These are phyloP conservation scores for barrel medic (Medicago truncatula) DNA, from an alignment of 306 rosid genomes.

Conservation along the genomic window DNA sequence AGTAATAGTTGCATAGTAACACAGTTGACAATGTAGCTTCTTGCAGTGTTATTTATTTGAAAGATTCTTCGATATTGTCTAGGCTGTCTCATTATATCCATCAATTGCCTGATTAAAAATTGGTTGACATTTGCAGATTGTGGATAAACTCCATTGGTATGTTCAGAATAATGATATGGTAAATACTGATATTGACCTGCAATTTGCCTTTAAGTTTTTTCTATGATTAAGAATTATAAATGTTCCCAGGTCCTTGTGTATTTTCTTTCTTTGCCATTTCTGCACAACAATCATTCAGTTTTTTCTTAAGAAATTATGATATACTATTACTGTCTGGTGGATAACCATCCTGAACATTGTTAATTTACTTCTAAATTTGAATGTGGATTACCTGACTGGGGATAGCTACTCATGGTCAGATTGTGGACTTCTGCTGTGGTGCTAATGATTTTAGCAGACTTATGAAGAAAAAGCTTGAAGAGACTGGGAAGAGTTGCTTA, in stretches of 20 bases:
- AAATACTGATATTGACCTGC: constrained; percentile 41
- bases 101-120: constrained; percentile 40
- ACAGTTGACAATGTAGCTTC: constrained; percentile 19
- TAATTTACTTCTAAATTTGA: constrained; percentile 10
- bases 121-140: constrained; percentile 69
- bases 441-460: constrained; percentile 88
- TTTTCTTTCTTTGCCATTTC: constrained; percentile 18
- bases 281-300: constrained; percentile 2
- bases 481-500: constrained; percentile 73
- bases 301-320: constrained; percentile 26
- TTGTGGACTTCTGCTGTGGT: constrained; percentile 97
- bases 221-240: constrained; percentile 1
- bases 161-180: constrained; percentile 76
- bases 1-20: constrained; percentile 5
- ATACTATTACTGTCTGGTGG: constrained; percentile 13
- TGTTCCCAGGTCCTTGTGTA: background rate
- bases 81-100: constrained; percentile 29
- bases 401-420: constrained; percentile 57
- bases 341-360: constrained; percentile 17
- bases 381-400: constrained; percentile 43
- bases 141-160: constrained; percentile 78
- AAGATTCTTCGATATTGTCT: constrained; percentile 7
- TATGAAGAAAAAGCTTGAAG: constrained; percentile 85
- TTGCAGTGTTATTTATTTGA: constrained; percentile 8
- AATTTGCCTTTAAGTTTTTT: constrained; percentile 26